phyloP scores from a whole-genome alignment of 208 protist genomes.

The Hexamita inflata region DNA sequence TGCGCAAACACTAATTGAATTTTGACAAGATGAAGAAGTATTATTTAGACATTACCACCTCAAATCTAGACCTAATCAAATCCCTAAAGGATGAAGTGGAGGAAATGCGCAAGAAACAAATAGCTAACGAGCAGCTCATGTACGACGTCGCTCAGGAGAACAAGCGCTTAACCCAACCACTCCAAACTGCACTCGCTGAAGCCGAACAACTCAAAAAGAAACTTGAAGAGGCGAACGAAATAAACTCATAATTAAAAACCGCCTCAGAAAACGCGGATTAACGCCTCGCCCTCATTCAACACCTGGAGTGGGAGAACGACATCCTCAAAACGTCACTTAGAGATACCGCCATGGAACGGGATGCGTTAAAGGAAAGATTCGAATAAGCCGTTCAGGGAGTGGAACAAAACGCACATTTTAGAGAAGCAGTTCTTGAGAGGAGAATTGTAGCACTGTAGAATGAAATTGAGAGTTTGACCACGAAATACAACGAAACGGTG shows the following conservation, averaged over 20 bases:
- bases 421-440: slow-evolving; percentile 74
- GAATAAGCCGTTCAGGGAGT: slow-evolving; percentile 73
- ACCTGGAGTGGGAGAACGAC: slow-evolving; percentile 64
- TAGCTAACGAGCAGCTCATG: slow-evolving; percentile 79
- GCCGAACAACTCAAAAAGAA: slow-evolving; percentile 65
- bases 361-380: slow-evolving; percentile 74
- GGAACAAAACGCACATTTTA: slow-evolving; percentile 73
- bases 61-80: slow-evolving; percentile 87
- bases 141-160: slow-evolving; percentile 85
- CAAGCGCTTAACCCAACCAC: slow-evolving; percentile 70
- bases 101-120: slow-evolving; percentile 76
- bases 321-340: slow-evolving; percentile 63
- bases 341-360: slow-evolving; percentile 66
- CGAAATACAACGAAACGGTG: slow-evolving; percentile 68
- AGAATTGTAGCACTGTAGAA: slow-evolving; percentile 71
- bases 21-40: slow-evolving; percentile 86
- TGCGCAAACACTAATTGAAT: slow-evolving; percentile 73
- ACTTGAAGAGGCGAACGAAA: slow-evolving; percentile 70
- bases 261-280: neutral
- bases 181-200: slow-evolving; percentile 65
- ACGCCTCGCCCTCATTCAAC: slow-evolving; percentile 39
- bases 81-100: slow-evolving; percentile 78
- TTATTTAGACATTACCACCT: slow-evolving; percentile 88
- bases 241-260: neutral
- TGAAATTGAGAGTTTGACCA: slow-evolving; percentile 70